Base-by-base conservation (phyloP, 148 eudicot species). In the Rhododendron vialii region DNA sequence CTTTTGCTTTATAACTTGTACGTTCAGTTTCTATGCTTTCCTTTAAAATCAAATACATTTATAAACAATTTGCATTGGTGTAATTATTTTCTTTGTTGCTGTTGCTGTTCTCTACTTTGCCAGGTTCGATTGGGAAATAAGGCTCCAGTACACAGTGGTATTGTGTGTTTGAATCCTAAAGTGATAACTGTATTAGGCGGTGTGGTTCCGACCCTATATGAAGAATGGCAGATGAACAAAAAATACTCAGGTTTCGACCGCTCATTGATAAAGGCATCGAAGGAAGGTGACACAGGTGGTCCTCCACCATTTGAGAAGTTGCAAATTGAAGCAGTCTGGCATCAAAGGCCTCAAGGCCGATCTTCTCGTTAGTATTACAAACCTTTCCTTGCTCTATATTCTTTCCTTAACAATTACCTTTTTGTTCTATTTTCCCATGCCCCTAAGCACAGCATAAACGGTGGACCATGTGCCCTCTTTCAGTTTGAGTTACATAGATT, bases 141-240 rank as follows among this genome's bases (percentile, higher is more conserved):
- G 86, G 95, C 90, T 84, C 82, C 85, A 22, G 88, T 95, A 45
- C 93, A 85, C 75, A 78, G 84, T 91, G 97, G 98, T 78, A 94
- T 96, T 83, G 89, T 93, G 53, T 96, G 99, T 81, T 90, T 96
- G 84, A 90, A 88, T 86, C 87, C 95, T 59, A 90, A 90, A 89
- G 94, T 90, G 45, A 89, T 96, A 84, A 93, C 93, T 85, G 92
- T 95, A 73, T 87, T 96, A 28, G 98, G 98, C 71, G 98, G 98
- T 81, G 86, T 92, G 80, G 99, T 96, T 89, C 91, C 90, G 84
- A 90, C 97, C 63, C 92, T 96, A 76, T 92, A 89, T 86, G 98
- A 96, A 88, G 99, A 96, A 90, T 96, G 99, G 99, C 89, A 95
- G 88, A 93, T 95, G 95, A 95, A 95, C 91, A 92, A 92, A 88